These are phyloP conservation scores for Macrophomina tecta DNA, from an alignment of 2,329 filamentous ascomycete genomes.

Conservation along the genomic window DNA sequence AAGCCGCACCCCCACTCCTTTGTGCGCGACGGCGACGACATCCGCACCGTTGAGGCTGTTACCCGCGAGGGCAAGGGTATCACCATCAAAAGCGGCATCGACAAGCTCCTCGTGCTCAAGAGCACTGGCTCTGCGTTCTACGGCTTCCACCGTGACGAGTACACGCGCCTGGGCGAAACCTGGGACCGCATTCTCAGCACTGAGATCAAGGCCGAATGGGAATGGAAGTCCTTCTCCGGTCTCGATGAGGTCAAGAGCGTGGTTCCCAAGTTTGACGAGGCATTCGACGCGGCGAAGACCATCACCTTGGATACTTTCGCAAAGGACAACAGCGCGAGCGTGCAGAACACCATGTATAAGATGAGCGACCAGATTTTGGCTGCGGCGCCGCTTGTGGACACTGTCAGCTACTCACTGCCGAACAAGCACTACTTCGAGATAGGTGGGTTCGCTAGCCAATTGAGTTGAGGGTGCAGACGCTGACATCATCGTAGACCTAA, in stretches of 20 bases:
- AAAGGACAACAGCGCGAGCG: constrained; percentile 86
- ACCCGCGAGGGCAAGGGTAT: constrained; percentile 71
- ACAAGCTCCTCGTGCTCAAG: constrained; percentile 87
- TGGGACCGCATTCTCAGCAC: constrained; percentile 97
- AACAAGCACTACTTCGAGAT: constrained; percentile 99
- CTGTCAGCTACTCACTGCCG: constrained; percentile 82
- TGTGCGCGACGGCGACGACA: constrained; percentile 86
- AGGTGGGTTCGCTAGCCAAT: constrained; percentile 61
- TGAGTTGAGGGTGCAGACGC: constrained; percentile 29
- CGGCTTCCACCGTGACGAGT: constrained; percentile 91
- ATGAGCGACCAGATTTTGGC: constrained; percentile 90
- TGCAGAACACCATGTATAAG: constrained; percentile 99
- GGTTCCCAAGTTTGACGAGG: constrained; percentile 73
- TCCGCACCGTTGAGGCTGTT: constrained; percentile 79
- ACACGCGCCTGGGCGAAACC: constrained; percentile 85
- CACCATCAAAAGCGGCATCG: constrained; percentile 76
- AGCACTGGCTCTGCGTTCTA: constrained; percentile 96
- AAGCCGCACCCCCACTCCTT: constrained; percentile 95
- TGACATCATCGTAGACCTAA: constrained; percentile 69
- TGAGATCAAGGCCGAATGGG: constrained; percentile 86
- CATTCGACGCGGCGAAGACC: constrained; percentile 76
- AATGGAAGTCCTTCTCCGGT: constrained; percentile 75
- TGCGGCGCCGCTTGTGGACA: constrained; percentile 71
- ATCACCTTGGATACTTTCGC: constrained; percentile 95
- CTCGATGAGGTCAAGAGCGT: constrained; percentile 71